These are phyloP conservation scores for Agrostemma githago DNA, from an alignment of 148 eudicot species.

Conservation along the genomic window DNA sequence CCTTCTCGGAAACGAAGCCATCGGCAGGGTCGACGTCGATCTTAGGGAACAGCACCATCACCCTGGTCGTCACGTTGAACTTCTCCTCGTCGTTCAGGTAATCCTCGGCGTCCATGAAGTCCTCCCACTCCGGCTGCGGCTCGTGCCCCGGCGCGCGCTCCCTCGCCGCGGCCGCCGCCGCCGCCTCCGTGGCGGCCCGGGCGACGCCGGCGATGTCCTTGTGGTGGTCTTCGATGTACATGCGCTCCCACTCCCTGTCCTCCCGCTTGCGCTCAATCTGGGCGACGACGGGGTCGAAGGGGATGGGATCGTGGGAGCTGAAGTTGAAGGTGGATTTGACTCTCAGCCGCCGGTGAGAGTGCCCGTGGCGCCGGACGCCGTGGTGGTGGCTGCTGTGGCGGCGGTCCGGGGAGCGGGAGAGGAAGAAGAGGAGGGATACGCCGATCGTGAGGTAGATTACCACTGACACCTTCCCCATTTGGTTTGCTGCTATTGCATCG, in stretches of 20 bases:
- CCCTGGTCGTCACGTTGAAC: conserved; percentile 67
- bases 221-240: conserved; percentile 42
- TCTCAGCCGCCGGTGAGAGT: conserved; percentile 59
- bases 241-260: conserved; percentile 58
- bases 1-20: conserved; percentile 52
- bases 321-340: conserved; percentile 61
- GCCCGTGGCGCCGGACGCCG: conserved; percentile 28
- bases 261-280: conserved; percentile 62
- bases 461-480: conserved; percentile 50
- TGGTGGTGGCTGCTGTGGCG: conserved; percentile 12
- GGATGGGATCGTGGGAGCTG: conserved; percentile 41
- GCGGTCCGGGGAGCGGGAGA: conserved; percentile 48
- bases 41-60: conserved; percentile 69
- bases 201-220: conserved; percentile 21
- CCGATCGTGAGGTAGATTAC: conserved; percentile 66
- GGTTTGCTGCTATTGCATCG: conserved; percentile 9
- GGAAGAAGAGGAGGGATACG: conserved; percentile 43
- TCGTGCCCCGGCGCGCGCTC: conserved; percentile 47
- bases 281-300: conserved; percentile 87
- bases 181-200: not conserved
- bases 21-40: conserved; percentile 66
- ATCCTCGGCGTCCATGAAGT: conserved; percentile 74
- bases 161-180: not conserved
- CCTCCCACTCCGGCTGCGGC: conserved; percentile 88
- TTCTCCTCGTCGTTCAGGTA: conserved; percentile 83